Evolutionary conservation across 371 early-diverging fungal species (phyloP), one percentile per base, ranked within the genome.

Genomic region (Mortierella sp.): DNA sequence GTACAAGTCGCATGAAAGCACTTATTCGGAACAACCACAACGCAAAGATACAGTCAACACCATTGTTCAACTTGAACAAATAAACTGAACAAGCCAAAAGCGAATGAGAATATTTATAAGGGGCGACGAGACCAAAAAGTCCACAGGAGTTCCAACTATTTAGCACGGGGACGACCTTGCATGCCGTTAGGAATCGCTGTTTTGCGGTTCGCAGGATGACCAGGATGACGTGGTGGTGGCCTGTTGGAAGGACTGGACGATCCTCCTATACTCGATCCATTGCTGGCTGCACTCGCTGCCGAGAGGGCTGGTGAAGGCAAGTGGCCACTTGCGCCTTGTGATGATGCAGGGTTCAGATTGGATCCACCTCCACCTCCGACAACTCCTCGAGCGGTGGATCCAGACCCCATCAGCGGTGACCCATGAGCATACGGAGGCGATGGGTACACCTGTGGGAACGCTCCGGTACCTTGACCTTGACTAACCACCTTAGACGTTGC

Each of bases 201-300:
- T 16, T 81, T 76, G 31, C 53, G 70, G 54, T 81, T 61, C 21
- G 71, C 54, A 24, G 81, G 81, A 51, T 81, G 81, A 4, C 54
- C 59, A 1, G 55, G 77, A 46, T 81, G 76, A 46, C 44, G 69
- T 59, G 40, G 61, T 69, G n/a, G 31, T 64, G n/a, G 34, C 46
- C 24, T 75, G 46, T 69, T 75, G 53, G 75, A 67, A 67, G 57
- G 57, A 57, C 6, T 59, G 31, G 59, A 31, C 34, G 59, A 13
- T 1, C 13, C 48, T 46, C 48, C 48, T 46, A 8, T 9, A 46
- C 48, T 46, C 13, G 48, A 13, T 13, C 48, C 59, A 10, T 31
- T 26, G 19, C 31, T 28, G 4, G 19, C 34, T 31, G 31, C 69
- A 48, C 43, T 76, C 46, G 55, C 28, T 71, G 13, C 57, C 26